These are phyloP conservation scores for Hura crepitans DNA, from an alignment of 441 rosid species.

Conservation along the genomic window DNA sequence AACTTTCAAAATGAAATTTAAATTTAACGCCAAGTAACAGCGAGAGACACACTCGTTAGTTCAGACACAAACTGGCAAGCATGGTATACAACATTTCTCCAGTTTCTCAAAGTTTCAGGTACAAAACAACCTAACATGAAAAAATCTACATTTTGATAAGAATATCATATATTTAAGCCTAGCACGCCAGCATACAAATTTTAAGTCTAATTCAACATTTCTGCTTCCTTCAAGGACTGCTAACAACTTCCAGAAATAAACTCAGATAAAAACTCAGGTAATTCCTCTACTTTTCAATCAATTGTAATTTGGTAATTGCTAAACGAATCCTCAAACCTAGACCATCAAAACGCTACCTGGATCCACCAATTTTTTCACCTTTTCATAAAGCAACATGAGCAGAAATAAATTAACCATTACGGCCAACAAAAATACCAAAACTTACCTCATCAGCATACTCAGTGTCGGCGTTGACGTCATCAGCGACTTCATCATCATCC, in stretches of 20 bases:
- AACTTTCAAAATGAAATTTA: not conserved
- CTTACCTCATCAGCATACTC: slow-evolving; percentile 56
- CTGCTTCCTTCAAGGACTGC: not conserved
- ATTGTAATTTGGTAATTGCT: not conserved
- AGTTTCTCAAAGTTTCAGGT: not conserved
- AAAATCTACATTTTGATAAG: not conserved
- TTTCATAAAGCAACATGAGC: not conserved
- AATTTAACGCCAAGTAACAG: not conserved
- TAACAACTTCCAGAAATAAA: not conserved
- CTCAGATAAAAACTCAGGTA: not conserved
- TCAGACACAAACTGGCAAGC: not conserved
- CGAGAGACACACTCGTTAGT: not conserved
- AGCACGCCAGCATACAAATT: not conserved
- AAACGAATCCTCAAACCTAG: slow-evolving; percentile 2
- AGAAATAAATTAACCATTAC: not conserved
- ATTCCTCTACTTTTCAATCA: not conserved
- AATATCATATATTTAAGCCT: not conserved
- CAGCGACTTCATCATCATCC: slow-evolving; percentile 46
- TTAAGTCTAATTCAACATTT: not conserved
- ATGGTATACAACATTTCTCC: not conserved
- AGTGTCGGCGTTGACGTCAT: slow-evolving; percentile 31
- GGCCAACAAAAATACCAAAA: not conserved
- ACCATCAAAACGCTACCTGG: not conserved
- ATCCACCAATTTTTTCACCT: not conserved
- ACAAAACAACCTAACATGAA: not conserved